phyloP scores from a whole-genome alignment of 306 rosid genomes.

The Erythrophleum fordii region DNA sequence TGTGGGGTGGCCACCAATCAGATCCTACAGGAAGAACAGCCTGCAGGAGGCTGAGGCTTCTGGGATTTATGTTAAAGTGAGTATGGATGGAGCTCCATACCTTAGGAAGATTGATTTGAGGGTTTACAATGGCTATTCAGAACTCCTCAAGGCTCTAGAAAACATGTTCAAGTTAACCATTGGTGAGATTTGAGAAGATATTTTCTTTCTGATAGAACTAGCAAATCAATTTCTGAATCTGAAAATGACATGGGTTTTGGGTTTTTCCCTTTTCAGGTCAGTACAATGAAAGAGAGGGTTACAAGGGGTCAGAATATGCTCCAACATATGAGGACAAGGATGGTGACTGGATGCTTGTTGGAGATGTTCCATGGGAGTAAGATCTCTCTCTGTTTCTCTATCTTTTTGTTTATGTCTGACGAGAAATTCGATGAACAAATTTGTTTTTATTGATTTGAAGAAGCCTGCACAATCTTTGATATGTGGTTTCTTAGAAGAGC shows the following conservation, averaged over 20 bases:
- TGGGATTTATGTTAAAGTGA: slow-evolving; percentile 77
- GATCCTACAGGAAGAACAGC: slow-evolving; percentile 70
- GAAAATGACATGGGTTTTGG: not conserved
- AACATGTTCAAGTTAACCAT: slow-evolving; percentile 72
- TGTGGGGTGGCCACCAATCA: slow-evolving; percentile 86
- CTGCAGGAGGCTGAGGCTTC: slow-evolving; percentile 56
- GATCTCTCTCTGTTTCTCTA: slow-evolving; percentile 31
- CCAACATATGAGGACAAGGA: slow-evolving; percentile 90
- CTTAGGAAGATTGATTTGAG: slow-evolving; percentile 75
- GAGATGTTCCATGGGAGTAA: slow-evolving; percentile 94
- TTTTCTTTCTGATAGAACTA: not conserved
- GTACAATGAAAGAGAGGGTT: slow-evolving; percentile 83
- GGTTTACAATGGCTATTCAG: slow-evolving; percentile 56
- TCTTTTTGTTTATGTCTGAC: not conserved
- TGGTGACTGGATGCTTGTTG: slow-evolving; percentile 89
- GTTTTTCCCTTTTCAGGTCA: slow-evolving; percentile 44
- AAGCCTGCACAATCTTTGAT: no score
- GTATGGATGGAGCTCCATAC: slow-evolving; percentile 92
- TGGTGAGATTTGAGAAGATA: slow-evolving; percentile 36
- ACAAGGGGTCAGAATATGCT: slow-evolving; percentile 74
- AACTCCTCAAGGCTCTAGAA: slow-evolving; percentile 68
- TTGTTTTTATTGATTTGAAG: no score
- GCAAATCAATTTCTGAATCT: slow-evolving; percentile 5
- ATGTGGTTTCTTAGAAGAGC: no score
- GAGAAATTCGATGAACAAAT: no score